These are phyloP conservation scores for Mangifera indica DNA, from an alignment of 345 rosid genomes.

Conservation along the genomic window DNA sequence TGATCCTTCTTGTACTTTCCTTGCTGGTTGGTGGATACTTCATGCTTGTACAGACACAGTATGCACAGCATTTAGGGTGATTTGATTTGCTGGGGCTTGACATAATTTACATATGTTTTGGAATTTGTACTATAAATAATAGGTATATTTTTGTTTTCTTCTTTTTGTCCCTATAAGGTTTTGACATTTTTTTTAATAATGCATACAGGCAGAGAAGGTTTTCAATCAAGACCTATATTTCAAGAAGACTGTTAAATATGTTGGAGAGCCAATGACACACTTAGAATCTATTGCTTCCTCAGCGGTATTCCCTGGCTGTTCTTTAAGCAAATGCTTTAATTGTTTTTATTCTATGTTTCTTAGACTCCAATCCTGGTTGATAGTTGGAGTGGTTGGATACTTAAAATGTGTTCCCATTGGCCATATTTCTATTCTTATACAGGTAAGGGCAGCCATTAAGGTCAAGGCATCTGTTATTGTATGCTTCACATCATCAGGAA, in stretches of 20 bases:
- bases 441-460: conserved; percentile 98
- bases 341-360: neutral
- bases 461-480: conserved; percentile 94
- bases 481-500: conserved; percentile 96
- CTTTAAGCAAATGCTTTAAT: neutral
- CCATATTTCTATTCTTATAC: conserved; percentile 17
- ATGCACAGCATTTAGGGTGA: neutral
- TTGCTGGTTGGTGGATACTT: too few relatives aligned
- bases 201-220: conserved; percentile 86
- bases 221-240: conserved; percentile 89
- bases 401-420: conserved; percentile 2
- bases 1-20: too few relatives aligned
- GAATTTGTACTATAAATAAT: neutral
- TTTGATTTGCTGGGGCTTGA: neutral
- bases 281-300: conserved; percentile 97
- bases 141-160: neutral
- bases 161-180: neutral
- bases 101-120: neutral
- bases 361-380: neutral
- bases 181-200: neutral
- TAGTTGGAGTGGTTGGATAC: neutral
- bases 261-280: conserved; percentile 95
- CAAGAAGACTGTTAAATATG: conserved; percentile 88
- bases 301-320: conserved; percentile 48
- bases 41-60: too few relatives aligned